These are phyloP conservation scores for Pestalotiopsis sp. DNA, from an alignment of 2,329 filamentous ascomycete species.

Conservation along the genomic window DNA sequence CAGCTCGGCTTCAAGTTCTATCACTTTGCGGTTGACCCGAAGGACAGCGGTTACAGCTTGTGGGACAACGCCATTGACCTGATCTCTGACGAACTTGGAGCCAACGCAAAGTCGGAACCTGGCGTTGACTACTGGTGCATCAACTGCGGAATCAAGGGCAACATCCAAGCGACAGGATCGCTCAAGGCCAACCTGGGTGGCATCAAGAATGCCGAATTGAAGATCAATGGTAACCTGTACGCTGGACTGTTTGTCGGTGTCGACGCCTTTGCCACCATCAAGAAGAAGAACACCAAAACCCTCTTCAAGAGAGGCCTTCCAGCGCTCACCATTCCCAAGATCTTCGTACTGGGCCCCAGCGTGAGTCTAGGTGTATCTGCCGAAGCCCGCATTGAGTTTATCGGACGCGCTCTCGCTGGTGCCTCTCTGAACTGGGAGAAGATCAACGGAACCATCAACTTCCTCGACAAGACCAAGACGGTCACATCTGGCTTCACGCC, in stretches of 20 bases:
- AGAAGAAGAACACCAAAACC: not conserved
- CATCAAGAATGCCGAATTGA: not conserved
- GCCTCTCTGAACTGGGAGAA: not conserved
- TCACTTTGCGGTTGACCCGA: not conserved
- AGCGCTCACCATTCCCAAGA: not conserved
- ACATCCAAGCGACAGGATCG: not conserved
- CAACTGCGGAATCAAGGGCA: conserved; percentile 2
- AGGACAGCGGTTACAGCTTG: not conserved
- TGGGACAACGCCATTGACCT: not conserved
- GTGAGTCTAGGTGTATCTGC: not conserved
- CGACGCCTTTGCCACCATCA: not conserved
- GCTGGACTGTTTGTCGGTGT: not conserved
- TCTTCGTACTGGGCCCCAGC: not conserved
- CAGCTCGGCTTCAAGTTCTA: conserved; percentile 6
- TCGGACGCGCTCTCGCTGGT: not conserved
- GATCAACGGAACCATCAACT: not conserved
- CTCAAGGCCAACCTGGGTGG: not conserved
- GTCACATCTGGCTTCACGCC: conserved; percentile 1
- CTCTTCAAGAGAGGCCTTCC: not conserved
- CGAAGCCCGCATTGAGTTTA: not conserved
- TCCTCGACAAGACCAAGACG: not conserved
- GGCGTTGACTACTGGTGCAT: conserved; percentile 2
- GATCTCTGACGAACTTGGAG: not conserved
- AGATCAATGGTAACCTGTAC: not conserved
- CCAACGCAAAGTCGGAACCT: not conserved